These are phyloP conservation scores for Moesziomyces sp. DNA, from an alignment of 1,284 basidiomycete genomes.

Conservation along the genomic window DNA sequence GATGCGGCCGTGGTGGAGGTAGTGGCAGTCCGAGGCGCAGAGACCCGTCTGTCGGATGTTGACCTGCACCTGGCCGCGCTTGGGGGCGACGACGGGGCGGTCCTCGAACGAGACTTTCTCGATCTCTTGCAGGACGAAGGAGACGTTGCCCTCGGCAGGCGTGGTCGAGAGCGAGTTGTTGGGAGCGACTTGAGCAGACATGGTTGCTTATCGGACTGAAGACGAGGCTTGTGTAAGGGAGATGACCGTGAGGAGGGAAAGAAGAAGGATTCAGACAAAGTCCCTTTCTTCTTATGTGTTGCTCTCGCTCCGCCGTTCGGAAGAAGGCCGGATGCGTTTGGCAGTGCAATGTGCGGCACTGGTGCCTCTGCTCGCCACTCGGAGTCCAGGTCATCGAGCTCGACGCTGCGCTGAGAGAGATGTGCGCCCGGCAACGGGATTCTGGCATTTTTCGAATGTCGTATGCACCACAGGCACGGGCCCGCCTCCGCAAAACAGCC, in stretches of 20 bases:
- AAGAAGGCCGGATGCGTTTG: no score
- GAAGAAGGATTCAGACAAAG: not conserved
- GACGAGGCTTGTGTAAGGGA: not conserved
- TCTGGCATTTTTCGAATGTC: conserved; percentile 7
- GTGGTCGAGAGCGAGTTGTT: conserved; percentile 61
- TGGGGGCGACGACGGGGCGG: conserved; percentile 75
- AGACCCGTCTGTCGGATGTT: conserved; percentile 89
- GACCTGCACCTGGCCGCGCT: conserved; percentile 83
- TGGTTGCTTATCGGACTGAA: conserved; percentile 5
- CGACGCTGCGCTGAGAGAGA: not conserved
- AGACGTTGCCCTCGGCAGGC: conserved; percentile 72
- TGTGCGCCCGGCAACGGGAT: no score
- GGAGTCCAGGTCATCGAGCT: conserved; percentile 1
- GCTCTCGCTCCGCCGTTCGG: no score
- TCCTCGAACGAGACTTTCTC: conserved; percentile 81
- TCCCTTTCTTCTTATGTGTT: no score
- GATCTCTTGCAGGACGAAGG: conserved; percentile 80
- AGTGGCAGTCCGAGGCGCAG: conserved; percentile 75
- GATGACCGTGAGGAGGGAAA: not conserved
- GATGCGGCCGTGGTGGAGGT: conserved; percentile 62
- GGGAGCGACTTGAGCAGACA: conserved; percentile 37
- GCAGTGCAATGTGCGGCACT: no score
- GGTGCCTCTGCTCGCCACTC: not conserved
- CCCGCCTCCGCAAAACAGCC: not conserved
- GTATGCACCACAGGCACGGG: conserved; percentile 22